Evolutionary conservation across 768 basidiomycete genomes (phyloP).

Genomic region (Gloeostereum incarnatum): DNA sequence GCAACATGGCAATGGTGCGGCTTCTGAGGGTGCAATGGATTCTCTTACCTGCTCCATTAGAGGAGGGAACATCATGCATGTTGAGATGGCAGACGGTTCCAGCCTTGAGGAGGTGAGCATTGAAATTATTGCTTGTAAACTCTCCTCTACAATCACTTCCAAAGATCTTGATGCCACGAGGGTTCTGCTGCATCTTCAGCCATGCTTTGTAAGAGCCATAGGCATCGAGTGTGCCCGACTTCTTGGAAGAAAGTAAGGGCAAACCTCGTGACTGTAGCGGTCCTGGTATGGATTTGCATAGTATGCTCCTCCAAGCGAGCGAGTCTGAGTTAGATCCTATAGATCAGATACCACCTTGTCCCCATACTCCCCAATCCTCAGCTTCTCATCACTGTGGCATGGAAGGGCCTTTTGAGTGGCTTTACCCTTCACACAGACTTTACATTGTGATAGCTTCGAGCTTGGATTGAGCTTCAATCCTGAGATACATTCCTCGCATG

Average conservation of each 20-base stretch:
- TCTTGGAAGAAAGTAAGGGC: constrained; percentile 11
- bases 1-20: constrained; percentile 17
- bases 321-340: constrained; percentile 17
- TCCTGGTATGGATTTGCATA: constrained; percentile 12
- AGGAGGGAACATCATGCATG: constrained; percentile 21
- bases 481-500: constrained; percentile 10
- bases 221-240: constrained; percentile 8
- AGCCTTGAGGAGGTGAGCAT: constrained; percentile 11
- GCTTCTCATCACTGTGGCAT: constrained; percentile 4
- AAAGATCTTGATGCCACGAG: constrained; percentile 7
- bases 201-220: constrained; percentile 17
- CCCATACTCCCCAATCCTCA: constrained; percentile 11
- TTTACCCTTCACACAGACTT: constrained; percentile 17
- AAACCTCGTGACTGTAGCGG: constrained; percentile 8
- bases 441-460: constrained; percentile 12
- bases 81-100: constrained; percentile 21
- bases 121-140: constrained; percentile 18
- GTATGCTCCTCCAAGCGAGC: constrained; percentile 8
- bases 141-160: constrained; percentile 18
- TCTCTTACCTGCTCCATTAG: constrained; percentile 20
- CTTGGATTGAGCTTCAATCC: constrained; percentile 13
- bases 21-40: constrained; percentile 16
- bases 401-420: constrained; percentile 13
- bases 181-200: constrained; percentile 14
- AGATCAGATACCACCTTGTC: constrained; percentile 14